Evolutionary conservation across 2,329 filamentous ascomycete genomes (phyloP).

Genomic region (Cytospora piceicola): DNA sequence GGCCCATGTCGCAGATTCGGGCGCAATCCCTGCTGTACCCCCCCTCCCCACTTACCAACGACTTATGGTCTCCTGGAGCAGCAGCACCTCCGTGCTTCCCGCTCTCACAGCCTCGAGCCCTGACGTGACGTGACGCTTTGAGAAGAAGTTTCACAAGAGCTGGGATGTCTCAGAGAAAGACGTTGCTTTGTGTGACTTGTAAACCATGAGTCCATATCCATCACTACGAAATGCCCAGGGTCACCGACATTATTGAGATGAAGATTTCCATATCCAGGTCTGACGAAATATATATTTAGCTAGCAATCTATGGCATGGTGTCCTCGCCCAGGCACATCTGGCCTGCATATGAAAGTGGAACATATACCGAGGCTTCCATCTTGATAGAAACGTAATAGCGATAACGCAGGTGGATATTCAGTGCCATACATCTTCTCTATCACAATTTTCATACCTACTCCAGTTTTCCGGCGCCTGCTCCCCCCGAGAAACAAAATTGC

Average conservation of each 20-base stretch:
- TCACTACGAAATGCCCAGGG: background rate
- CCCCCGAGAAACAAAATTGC: background rate
- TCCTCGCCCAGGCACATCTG: background rate
- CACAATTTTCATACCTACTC: background rate
- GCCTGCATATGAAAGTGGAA: background rate
- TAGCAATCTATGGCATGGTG: background rate
- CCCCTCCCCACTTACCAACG: conserved; percentile 21
- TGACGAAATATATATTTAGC: background rate
- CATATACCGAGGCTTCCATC: background rate
- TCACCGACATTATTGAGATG: background rate
- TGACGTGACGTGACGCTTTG: background rate
- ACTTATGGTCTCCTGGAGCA: background rate
- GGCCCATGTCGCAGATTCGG: conserved; percentile 31
- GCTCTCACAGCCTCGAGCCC: background rate
- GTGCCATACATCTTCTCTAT: background rate
- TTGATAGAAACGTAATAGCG: background rate
- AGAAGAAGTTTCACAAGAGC: background rate
- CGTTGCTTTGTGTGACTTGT: background rate
- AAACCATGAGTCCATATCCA: background rate
- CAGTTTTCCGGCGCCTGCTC: background rate
- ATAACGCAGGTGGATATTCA: background rate
- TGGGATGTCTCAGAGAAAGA: background rate
- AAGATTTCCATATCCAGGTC: background rate
- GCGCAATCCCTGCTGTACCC: conserved; percentile 27
- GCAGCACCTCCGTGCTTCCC: conserved; percentile 7